phyloP scores from a whole-genome alignment of 164 flowering plant genomes.

The Vitis cinerea region DNA sequence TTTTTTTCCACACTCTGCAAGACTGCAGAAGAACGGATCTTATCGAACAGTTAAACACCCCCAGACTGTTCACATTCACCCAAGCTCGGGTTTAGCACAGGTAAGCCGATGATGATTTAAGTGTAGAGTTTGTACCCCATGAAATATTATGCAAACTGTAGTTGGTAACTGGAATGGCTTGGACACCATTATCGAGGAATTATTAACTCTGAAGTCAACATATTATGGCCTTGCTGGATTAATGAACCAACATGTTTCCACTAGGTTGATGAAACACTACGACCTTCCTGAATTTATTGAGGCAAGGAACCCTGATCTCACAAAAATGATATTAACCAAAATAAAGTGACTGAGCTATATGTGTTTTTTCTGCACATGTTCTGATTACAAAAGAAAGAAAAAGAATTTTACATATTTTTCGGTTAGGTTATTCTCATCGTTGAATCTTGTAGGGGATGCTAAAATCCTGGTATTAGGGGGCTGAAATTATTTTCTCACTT shows the following conservation, averaged over 20 bases:
- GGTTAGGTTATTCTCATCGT: too few species aligned
- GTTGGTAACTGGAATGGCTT: neutral
- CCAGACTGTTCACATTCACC: constrained; percentile 90
- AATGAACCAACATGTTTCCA: neutral
- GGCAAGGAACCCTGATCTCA: too few species aligned
- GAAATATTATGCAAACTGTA: neutral
- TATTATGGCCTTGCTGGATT: neutral
- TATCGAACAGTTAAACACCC: constrained; percentile 91
- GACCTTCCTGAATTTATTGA: too few species aligned
- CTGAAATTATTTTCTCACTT: too few species aligned
- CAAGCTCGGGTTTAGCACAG: constrained; percentile 91
- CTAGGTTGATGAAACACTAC: too few species aligned
- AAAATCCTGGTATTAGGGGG: too few species aligned
- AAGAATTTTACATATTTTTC: too few species aligned
- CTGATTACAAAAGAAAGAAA: too few species aligned
- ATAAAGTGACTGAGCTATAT: too few species aligned
- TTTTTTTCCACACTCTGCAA: constrained; percentile 88
- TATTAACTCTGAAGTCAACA: neutral
- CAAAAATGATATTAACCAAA: too few species aligned
- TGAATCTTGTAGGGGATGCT: too few species aligned
- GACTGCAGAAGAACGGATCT: constrained; percentile 81
- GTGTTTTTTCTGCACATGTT: too few species aligned
- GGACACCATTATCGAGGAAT: neutral
- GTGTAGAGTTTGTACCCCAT: neutral
- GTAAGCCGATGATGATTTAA: constrained; percentile 28